A percentile compares a stretch with the other conserved stretches of the same genome.
These are phyloP conservation scores for Moniliella sp. DNA, from an alignment of 1,284 basidiomycete species.

Conservation along the genomic window DNA sequence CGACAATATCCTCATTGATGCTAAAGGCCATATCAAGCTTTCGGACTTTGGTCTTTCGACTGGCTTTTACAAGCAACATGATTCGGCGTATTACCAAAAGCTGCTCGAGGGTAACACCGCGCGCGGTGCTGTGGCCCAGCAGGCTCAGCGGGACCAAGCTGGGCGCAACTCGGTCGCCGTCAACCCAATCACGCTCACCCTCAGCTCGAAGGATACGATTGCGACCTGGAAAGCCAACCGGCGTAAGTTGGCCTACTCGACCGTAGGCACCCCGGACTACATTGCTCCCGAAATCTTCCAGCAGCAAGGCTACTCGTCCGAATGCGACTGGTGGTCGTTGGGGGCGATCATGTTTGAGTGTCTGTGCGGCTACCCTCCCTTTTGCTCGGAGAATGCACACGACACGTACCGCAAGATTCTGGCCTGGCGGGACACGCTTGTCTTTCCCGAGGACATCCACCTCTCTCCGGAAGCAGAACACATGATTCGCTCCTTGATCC, in stretches of 20 bases:
- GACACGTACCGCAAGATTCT: constrained; percentile 37
- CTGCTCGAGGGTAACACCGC: constrained; percentile 50
- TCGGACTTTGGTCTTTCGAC: constrained; percentile 72
- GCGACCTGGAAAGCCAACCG: constrained; percentile 91
- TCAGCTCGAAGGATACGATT: constrained; percentile 59
- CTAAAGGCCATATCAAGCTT: constrained; percentile 73
- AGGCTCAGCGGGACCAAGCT: constrained; percentile 13
- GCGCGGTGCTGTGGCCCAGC: constrained; percentile 20
- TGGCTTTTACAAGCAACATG: constrained; percentile 30
- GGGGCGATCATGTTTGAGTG: constrained; percentile 54
- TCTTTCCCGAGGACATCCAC: constrained; percentile 61
- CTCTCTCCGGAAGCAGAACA: constrained; percentile 66
- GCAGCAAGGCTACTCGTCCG: constrained; percentile 61
- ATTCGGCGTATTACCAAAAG: constrained; percentile 56
- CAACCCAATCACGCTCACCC: constrained; percentile 28
- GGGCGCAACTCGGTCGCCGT: constrained; percentile 30
- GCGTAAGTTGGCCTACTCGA: constrained; percentile 68
- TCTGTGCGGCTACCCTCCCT: constrained; percentile 55
- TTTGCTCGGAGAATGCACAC: constrained; percentile 30
- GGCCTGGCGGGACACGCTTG: constrained; percentile 68
- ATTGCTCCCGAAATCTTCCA: constrained; percentile 89
- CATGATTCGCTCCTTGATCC: constrained; percentile 66
- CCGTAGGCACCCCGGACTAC: constrained; percentile 43
- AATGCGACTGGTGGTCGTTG: constrained; percentile 93
- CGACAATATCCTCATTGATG: constrained; percentile 83